phyloP scores from a whole-genome alignment of 2,329 filamentous ascomycete species.

The Verticillium longisporum region DNA sequence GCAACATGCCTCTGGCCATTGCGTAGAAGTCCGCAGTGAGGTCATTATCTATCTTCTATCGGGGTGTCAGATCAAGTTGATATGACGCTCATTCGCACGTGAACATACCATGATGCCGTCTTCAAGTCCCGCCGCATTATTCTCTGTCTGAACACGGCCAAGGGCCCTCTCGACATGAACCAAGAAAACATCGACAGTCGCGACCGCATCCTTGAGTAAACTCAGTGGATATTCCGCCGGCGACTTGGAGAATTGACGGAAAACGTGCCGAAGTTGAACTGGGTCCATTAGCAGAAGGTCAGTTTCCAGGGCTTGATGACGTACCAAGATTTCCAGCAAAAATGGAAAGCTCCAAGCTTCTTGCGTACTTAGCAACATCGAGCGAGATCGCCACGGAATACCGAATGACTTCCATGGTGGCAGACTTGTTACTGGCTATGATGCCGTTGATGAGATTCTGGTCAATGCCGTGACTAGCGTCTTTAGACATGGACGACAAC shows the following conservation, averaged over 20 bases:
- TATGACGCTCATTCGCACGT: not conserved
- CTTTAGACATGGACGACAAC: conserved; percentile 39
- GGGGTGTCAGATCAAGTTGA: conserved; percentile 5
- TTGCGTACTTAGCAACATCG: conserved; percentile 41
- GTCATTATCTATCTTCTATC: conserved; percentile 39
- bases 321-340: conserved; percentile 40
- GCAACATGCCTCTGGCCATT: conserved; percentile 34
- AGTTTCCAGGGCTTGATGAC: conserved; percentile 2
- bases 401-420: conserved; percentile 45
- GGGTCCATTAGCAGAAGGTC: conserved; percentile 9
- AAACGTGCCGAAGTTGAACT: conserved; percentile 44
- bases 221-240: conserved; percentile 40
- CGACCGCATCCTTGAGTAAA: conserved; percentile 35
- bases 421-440: conserved; percentile 43
- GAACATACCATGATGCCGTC: conserved; percentile 37
- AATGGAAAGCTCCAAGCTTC: conserved; percentile 37
- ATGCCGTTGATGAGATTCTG: conserved; percentile 40
- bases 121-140: conserved; percentile 33
- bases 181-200: conserved; percentile 41
- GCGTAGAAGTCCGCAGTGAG: conserved; percentile 39
- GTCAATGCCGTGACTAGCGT: conserved; percentile 33
- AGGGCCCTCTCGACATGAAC: conserved; percentile 31
- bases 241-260: conserved; percentile 37
- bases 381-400: conserved; percentile 41
- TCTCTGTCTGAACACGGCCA: conserved; percentile 25